Conservation (phyloP, 192 early-diverging fungal genomes). For the Backusella tarrabulga region DNA sequence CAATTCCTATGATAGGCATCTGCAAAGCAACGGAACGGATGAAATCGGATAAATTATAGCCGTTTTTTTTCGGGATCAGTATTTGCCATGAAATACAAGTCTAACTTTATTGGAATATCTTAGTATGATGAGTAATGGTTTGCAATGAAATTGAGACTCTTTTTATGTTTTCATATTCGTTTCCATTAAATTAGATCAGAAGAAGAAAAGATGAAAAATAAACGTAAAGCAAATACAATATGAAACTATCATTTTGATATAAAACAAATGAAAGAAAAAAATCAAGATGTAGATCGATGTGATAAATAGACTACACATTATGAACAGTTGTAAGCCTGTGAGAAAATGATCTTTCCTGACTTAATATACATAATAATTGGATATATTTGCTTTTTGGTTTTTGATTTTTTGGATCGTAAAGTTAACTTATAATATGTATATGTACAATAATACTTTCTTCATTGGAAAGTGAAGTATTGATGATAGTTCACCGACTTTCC, state of each 20-base stretch:
- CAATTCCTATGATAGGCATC: background rate
- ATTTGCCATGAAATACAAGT: background rate
- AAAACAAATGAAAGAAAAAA: too few species aligned
- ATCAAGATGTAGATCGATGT: too few species aligned
- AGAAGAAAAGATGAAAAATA: too few species aligned
- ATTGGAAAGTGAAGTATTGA: background rate
- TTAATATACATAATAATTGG: background rate
- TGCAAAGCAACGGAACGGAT: background rate
- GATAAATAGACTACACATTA: too few species aligned
- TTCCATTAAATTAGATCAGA: too few species aligned
- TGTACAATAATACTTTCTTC: background rate
- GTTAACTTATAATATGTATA: background rate
- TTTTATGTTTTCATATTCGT: too few species aligned
- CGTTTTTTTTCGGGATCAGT: background rate
- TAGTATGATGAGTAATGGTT: too few species aligned
- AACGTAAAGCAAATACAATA: too few species aligned
- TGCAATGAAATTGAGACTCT: too few species aligned
- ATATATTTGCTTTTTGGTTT: background rate
- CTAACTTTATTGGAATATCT: background rate
- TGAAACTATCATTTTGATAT: too few species aligned
- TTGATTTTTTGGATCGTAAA: background rate
- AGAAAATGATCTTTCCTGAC: background rate
- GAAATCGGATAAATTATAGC: background rate
- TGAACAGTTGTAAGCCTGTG: background rate
- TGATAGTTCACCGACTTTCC: too few species aligned